Base-by-base conservation (phyloP, 208 protist genomes). In the Wallacemonas sp. region DNA sequence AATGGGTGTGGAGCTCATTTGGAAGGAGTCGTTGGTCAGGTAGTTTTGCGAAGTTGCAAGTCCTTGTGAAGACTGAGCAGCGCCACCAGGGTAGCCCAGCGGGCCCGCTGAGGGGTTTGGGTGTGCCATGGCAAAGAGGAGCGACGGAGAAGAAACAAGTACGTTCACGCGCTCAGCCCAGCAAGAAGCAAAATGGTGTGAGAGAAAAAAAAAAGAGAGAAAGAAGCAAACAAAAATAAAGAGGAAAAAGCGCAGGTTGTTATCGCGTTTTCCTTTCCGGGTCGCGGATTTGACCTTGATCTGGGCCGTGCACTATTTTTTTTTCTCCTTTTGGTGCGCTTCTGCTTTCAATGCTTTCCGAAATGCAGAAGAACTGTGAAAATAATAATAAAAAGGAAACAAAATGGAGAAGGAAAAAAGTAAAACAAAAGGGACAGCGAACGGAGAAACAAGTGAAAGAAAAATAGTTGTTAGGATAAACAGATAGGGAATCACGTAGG, bases 11-110 rank as follows among this genome's bases (percentile, higher is more conserved):
- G 55, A 32, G 56, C 68, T 48, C 33, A 77, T 47, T 26, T 61
- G 71, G 48, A 85, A 85, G 62, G 79, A 85, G 54, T 85, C 76
- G 34, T 81, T 85, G 38, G 60, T 74, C 12, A 41, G 19, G 52
- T 44, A 2, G 54, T 41, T 12, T 24, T 65, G 19, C 27, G 46
- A 49, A n/a, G 43, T 8, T 27, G 60, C 16, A 21, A 39, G 14
- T 26, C 34, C 4, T 54, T 21, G 36, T 11, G 29, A 27, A 33
- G 41, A 19, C 34, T 44, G 47, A 14, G 6, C 14, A 43, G 16
- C 41, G n/a, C 23, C 60, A 16, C 38, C 21, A 16, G 56, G 19
- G 38, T 34, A 36, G 32, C 36, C 56, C 11, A 46, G 21, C 52
- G 44, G 41, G 30, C 58, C 30, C 27, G n/a, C n/a, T 19, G 55